Conservation (phyloP, 441 rosid genomes). For the Capsella rubella region DNA sequence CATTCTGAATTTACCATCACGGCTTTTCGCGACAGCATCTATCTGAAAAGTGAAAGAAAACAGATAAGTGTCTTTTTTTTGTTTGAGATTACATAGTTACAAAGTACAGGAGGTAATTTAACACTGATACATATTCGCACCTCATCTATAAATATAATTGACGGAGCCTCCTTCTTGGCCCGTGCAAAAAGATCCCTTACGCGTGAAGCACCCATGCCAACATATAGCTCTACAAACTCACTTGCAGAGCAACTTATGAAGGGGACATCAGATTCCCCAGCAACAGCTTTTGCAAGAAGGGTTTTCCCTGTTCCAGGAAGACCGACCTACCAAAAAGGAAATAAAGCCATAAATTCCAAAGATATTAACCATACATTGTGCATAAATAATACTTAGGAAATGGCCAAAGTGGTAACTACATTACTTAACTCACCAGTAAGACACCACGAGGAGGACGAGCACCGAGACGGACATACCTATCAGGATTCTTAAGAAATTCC, state of each 20-base stretch:
- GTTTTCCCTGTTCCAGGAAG: conserved; percentile 91
- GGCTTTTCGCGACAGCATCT: conserved; percentile 98
- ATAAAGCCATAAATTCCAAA: background rate
- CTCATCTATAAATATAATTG: conserved; percentile 96
- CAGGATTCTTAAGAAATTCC: conserved; percentile 98
- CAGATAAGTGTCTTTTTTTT: background rate
- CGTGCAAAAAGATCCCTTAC: conserved; percentile 95
- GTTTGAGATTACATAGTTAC: conserved; percentile 7
- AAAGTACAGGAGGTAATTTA: conserved; percentile 2
- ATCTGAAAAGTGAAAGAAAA: conserved; percentile 56
- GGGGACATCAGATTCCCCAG: conserved; percentile 97
- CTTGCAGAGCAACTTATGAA: conserved; percentile 98
- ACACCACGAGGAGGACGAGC: conserved; percentile 99
- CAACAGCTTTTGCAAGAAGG: conserved; percentile 95
- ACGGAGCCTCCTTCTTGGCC: conserved; percentile 97
- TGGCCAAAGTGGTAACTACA: background rate
- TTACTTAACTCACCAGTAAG: conserved; percentile 70
- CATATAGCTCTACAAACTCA: conserved; percentile 94
- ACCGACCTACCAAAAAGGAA: conserved; percentile 73
- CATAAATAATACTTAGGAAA: background rate
- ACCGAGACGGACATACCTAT: conserved; percentile 78
- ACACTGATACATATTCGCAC: conserved; percentile 45
- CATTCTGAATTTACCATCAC: conserved; percentile 87
- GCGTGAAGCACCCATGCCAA: conserved; percentile 94
- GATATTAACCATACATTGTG: background rate